Base-by-base conservation (phyloP, 139 green algal species). In the Pedinophyceae sp. region DNA sequence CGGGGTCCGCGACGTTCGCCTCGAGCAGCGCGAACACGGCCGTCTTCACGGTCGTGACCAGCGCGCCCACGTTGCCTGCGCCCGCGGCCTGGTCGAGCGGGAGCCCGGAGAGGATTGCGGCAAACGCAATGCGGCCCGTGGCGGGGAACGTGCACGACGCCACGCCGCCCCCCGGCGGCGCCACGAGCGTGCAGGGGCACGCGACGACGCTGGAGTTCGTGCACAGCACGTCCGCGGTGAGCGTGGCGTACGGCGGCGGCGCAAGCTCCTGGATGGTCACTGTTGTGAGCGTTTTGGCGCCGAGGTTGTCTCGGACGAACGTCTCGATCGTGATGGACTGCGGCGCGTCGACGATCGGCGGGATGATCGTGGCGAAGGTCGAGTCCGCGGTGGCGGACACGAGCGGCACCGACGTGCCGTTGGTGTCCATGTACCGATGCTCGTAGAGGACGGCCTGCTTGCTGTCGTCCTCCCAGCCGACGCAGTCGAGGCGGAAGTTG, bases 381-480 rank as follows among this genome's bases (percentile, higher is more conserved):
- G 56, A 56, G 51, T 20, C 41, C 16, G 17, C 17, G n/a, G 52
- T 29, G 18, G 16, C 20, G 18, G 40, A 50, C 17, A 66, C 52
- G 41, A 66, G 59, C 15, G 52, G 59, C 3, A 66, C 29, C 2
- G 7, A 4, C 3, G 24, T 23, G 22, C 25, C 20, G 29, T 10
- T 55, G 10, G 52, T 30, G 29, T 56, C 52, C 4, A 60, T 16
- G 52, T 60, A 60, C 15, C 51, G 59, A 34, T 56, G 38, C 41
- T 60, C 52, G 57, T 55, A 55, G 20, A 13, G 43, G 5, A 55
- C 27, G 22, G 50, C 16, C 50, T 16, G 4, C 50, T 25, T 27
- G 16, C 51, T 29, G 41, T 55, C 59, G 25, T 60, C 59, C 59
- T 60, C 59, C 59, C 52, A 66, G 16, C 43, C 27, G 24, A n/a